Percentiles rank a stretch among this genome's conserved stretches.
phyloP scores from a whole-genome alignment of 2,329 filamentous ascomycete species.

The Cladosporium halotolerans region DNA sequence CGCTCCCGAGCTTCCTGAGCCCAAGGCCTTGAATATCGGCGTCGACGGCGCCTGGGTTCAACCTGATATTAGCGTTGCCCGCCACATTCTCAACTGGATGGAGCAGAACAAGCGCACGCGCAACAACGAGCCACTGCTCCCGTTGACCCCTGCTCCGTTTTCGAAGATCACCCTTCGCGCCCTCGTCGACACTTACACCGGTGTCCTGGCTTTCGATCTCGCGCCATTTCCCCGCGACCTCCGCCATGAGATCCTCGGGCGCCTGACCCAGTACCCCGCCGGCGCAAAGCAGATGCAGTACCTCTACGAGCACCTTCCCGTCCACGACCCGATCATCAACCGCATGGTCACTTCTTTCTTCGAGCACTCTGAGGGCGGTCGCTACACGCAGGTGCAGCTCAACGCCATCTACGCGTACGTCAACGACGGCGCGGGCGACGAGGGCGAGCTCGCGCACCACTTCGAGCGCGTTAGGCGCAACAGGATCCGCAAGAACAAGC shows the following conservation, averaged over 20 bases:
- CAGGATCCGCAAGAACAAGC: neutral
- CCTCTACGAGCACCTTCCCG: conserved; percentile 14
- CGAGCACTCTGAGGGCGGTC: conserved; percentile 4
- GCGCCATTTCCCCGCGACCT: conserved; percentile 14
- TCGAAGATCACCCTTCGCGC: conserved; percentile 1
- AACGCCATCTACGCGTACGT: conserved; percentile 11
- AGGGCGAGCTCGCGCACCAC: neutral
- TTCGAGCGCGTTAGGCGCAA: conserved; percentile 8
- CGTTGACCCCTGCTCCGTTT: conserved; percentile 11
- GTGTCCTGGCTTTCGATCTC: conserved; percentile 14
- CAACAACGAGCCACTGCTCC: conserved; percentile 8
- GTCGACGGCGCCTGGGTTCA: conserved; percentile 10
- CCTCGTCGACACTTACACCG: conserved; percentile 18
- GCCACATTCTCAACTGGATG: conserved; percentile 18
- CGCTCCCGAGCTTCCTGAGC: neutral
- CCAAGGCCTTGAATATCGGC: conserved; percentile 11
- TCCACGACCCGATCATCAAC: conserved; percentile 13
- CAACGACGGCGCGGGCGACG: neutral
- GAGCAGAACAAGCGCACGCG: conserved; percentile 15
- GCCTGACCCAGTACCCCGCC: conserved; percentile 9
- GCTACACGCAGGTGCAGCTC: conserved; percentile 4
- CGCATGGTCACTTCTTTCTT: conserved; percentile 17
- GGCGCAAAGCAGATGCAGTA: conserved; percentile 11
- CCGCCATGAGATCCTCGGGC: conserved; percentile 8
- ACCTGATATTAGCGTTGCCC: conserved; percentile 8